Conservation (phyloP, 2,329 filamentous ascomycete genomes). For the Davidsoniella virescens region DNA sequence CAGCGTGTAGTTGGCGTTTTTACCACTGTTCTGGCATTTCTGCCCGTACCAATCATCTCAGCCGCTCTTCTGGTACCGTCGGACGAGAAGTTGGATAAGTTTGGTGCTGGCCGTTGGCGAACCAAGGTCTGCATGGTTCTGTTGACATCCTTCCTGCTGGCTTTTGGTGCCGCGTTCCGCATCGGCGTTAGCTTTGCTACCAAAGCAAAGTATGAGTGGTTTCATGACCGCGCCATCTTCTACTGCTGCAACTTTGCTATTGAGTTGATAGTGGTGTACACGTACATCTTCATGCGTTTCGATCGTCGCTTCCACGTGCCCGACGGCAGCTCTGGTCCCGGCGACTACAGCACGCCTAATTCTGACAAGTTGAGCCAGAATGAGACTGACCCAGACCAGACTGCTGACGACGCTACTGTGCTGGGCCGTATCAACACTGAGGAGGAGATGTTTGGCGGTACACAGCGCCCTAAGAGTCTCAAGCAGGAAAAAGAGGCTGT, state of each 20-base stretch:
- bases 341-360: conserved; percentile 25
- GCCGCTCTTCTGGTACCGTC: conserved; percentile 35
- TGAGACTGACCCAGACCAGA: not conserved
- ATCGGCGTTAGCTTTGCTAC: conserved; percentile 41
- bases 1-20: conserved; percentile 52
- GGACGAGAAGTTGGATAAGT: conserved; percentile 29
- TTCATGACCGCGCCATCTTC: conserved; percentile 54
- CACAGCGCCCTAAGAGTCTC: not conserved
- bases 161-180: conserved; percentile 54
- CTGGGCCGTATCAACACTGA: not conserved
- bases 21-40: conserved; percentile 40
- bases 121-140: conserved; percentile 52
- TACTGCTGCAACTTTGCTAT: conserved; percentile 66
- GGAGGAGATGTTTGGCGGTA: conserved; percentile 4
- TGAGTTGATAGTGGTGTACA: conserved; percentile 52
- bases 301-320: conserved; percentile 64
- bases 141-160: conserved; percentile 40
- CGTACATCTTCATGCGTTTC: conserved; percentile 51
- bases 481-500: not conserved
- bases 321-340: conserved; percentile 45
- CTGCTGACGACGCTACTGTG: not conserved
- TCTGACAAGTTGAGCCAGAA: not conserved
- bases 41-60: conserved; percentile 41
- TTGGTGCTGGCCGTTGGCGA: conserved; percentile 47
- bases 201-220: conserved; percentile 44